Percentiles rank a stretch among this genome's conserved stretches.
These are phyloP conservation scores for Pseudogymnoascus pannorum DNA, from an alignment of 2,329 filamentous ascomycete genomes.

Conservation along the genomic window DNA sequence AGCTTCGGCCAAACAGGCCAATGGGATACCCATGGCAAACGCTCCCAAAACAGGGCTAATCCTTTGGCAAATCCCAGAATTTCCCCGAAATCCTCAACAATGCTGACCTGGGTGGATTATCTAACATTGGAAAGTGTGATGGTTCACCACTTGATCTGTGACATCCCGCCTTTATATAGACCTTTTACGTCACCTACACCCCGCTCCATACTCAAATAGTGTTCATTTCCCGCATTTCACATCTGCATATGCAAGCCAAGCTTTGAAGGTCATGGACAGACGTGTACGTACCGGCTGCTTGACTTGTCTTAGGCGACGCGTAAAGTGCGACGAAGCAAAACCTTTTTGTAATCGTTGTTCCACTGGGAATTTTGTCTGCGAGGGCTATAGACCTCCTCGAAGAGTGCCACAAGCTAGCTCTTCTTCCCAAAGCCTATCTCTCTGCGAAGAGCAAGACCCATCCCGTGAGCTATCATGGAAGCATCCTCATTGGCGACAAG, in stretches of 20 bases:
- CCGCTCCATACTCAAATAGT: not conserved
- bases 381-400: not conserved
- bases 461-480: not conserved
- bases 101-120: not conserved
- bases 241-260: not conserved
- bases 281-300: constrained; percentile 19
- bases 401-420: not conserved
- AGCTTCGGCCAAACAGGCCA: no score
- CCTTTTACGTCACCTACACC: not conserved
- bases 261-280: not conserved
- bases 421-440: not conserved
- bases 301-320: constrained; percentile 18
- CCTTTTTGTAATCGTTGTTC: constrained; percentile 18
- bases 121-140: not conserved
- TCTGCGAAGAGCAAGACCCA: not conserved
- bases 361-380: constrained; percentile 13
- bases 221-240: not conserved
- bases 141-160: not conserved
- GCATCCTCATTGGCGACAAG: constrained; percentile 15
- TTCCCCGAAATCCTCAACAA: no score
- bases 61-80: no score
- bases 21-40: no score
- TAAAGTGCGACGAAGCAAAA: constrained; percentile 21
- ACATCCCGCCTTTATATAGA: not conserved
- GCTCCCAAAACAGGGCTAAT: no score